Evolutionary conservation across 768 basidiomycete species (phyloP), one percentile per base, ranked within the genome.

Genomic region (Lentinula guzmanii): DNA sequence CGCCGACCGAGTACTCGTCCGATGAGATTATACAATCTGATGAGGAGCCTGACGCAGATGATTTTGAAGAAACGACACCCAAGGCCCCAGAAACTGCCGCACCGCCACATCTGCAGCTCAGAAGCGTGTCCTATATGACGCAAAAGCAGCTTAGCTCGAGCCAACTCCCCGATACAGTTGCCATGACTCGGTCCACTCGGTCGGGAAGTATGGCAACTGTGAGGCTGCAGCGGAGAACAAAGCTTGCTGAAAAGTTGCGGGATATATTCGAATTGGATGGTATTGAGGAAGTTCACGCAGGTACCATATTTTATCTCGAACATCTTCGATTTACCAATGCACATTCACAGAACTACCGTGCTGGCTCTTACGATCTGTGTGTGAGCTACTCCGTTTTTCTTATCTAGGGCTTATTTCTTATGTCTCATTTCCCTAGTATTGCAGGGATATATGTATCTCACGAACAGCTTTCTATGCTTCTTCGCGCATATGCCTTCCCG

Each of bases 391-490:
- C 21, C 9, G 24, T 33, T 42, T 13, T 43, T 31, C 21, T 60
- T 39, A 21, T 45, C 15, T 62, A 21, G 24, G 15, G 34, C 51
- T 15, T 48, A 5, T 13, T 41, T 11, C 34, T 54, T 56, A 55
- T 37, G 50, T 58, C 9, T 41, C 50, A 50, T 65, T 60, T 42
- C 24, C 24, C 15, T 71, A 91, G 93, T 98, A 64, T 80, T 99
- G 35, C 96, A 99, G 74, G 96, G 96, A 2, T 98, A 96, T 70
- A 92, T 99, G 85, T 99, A 96, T 72, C 79, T 98, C 53, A 98
- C 96, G 1, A 91, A 91, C 67, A 86, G 89, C 10, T 91, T 96
- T 71, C 73, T 98, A 18, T 98, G 96, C 76, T 99, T 99, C 78
- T 99, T 95, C 72, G 93, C 93, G 2, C 93, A 93, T 71, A 90